Evolutionary conservation across 345 rosid species (phyloP).

Genomic region (Populus euphratica): DNA sequence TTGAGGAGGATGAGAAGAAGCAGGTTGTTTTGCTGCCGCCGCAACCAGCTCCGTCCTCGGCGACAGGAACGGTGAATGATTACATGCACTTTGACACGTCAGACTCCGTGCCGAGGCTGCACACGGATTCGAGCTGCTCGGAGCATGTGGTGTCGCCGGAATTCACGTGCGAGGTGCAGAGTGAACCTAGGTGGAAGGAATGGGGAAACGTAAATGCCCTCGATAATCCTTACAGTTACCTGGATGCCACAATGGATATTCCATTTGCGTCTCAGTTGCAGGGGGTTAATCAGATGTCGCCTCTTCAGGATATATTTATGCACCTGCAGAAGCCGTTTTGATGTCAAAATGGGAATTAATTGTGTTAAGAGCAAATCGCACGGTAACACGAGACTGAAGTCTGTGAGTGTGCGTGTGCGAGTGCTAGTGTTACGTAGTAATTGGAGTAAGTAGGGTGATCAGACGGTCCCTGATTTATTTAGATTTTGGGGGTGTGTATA

Average conservation of each 20-base stretch:
- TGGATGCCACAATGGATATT: conserved; percentile 42
- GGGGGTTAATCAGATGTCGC: conserved; percentile 53
- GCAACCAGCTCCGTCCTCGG: conserved; percentile 19
- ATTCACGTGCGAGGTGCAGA: conserved; percentile 86
- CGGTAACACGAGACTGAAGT: conserved; percentile 58
- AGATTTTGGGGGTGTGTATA: not conserved
- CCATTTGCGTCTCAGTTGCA: conserved; percentile 34
- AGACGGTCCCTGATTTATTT: not conserved
- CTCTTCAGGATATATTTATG: conserved; percentile 69
- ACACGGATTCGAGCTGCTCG: conserved; percentile 77
- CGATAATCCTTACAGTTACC: conserved; percentile 40
- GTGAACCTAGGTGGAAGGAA: conserved; percentile 66
- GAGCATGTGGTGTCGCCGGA: conserved; percentile 81
- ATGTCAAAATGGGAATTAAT: not conserved
- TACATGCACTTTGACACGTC: conserved; percentile 54
- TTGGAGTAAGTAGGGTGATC: not conserved
- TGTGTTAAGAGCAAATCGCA: conserved; percentile 1
- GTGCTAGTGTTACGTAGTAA: no score
- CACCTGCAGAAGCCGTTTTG: conserved; percentile 55
- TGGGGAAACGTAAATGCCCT: conserved; percentile 33
- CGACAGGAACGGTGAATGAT: conserved; percentile 23
- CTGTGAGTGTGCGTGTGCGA: conserved; percentile 46
- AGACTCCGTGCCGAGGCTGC: conserved; percentile 80
- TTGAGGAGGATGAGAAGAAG: conserved; percentile 37
- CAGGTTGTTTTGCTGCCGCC: conserved; percentile 33